Percentiles rank a stretch among this genome's conserved stretches.
phyloP scores from a whole-genome alignment of 768 basidiomycete species.

The Saitozyma sp. region DNA sequence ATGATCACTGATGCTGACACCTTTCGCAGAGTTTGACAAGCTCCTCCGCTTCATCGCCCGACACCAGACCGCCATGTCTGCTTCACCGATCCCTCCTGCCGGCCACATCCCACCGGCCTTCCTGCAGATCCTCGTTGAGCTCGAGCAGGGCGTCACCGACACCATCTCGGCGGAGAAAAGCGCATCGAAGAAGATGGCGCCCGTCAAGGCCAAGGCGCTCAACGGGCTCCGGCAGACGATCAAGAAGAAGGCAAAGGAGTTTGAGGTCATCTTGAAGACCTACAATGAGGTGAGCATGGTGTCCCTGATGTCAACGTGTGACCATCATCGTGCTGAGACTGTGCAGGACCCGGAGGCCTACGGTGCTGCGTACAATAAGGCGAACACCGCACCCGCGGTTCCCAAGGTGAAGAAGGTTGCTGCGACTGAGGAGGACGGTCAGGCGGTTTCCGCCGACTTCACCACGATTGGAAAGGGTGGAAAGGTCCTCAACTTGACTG shows the following conservation, averaged over 20 bases:
- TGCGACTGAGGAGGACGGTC: conserved; percentile 40
- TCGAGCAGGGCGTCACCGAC: conserved; percentile 73
- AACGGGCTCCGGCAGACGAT: conserved; percentile 98
- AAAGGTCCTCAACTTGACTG: conserved; percentile 73
- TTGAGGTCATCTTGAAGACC: conserved; percentile 74
- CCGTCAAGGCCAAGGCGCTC: conserved; percentile 85
- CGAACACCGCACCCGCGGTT: conserved; percentile 50
- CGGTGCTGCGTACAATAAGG: conserved; percentile 66
- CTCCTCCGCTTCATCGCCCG: conserved; percentile 83
- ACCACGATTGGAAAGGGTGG: conserved; percentile 90
- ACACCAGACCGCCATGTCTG: conserved; percentile 68
- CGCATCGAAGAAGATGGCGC: conserved; percentile 92
- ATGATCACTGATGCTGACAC: neutral
- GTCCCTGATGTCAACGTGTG: too few species aligned
- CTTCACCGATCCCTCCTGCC: conserved; percentile 83
- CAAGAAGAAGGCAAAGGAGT: conserved; percentile 85
- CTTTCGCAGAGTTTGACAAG: conserved; percentile 84
- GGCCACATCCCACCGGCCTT: conserved; percentile 64
- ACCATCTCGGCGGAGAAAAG: conserved; percentile 84
- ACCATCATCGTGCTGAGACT: neutral
- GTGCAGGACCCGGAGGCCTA: conserved; percentile 83
- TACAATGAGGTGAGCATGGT: conserved; percentile 67
- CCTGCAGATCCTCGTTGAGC: conserved; percentile 54
- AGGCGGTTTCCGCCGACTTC: conserved; percentile 66
- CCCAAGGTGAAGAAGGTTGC: conserved; percentile 56